phyloP scores from a whole-genome alignment of 768 basidiomycete species.

The Amanita subjunquillea region DNA sequence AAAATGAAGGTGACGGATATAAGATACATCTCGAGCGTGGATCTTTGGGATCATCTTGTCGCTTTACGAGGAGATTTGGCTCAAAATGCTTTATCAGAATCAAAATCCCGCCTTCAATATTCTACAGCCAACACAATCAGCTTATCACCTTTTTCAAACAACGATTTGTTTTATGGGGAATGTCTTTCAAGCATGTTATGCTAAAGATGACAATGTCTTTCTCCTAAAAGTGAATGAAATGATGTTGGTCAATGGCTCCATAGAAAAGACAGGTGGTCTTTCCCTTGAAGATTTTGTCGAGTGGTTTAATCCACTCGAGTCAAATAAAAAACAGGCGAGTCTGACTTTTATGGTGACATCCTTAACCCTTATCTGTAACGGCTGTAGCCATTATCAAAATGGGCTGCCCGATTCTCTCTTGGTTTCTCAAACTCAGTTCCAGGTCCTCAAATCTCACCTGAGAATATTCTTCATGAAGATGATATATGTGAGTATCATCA shows the following conservation, averaged over 20 bases:
- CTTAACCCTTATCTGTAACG: not conserved
- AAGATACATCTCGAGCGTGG: conserved; percentile 37
- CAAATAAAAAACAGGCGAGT: conserved; percentile 41
- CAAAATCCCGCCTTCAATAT: conserved; percentile 26
- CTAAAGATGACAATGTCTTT: conserved; percentile 50
- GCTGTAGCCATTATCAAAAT: conserved; percentile 49
- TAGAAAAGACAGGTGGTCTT: conserved; percentile 7
- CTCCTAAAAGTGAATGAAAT: conserved; percentile 44
- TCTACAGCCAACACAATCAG: conserved; percentile 17
- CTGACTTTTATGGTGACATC: not conserved
- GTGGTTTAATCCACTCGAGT: conserved; percentile 41
- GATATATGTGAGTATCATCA: conserved; percentile 36
- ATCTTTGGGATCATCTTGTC: conserved; percentile 42
- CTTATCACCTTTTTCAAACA: conserved; percentile 33
- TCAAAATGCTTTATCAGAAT: conserved; percentile 48
- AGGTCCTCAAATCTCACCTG: conserved; percentile 28
- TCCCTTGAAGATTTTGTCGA: conserved; percentile 38
- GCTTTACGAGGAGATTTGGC: conserved; percentile 52
- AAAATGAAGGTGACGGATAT: conserved; percentile 14
- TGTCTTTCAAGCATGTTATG: conserved; percentile 51
- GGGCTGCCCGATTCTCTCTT: conserved; percentile 50
- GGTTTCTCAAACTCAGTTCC: conserved; percentile 58
- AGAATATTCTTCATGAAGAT: conserved; percentile 25
- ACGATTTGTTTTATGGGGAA: conserved; percentile 42
- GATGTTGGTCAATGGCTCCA: conserved; percentile 12